Evolutionary conservation across 768 basidiomycete species (phyloP), one percentile per base, ranked within the genome.

Genomic region (Kwoniella europaea): DNA sequence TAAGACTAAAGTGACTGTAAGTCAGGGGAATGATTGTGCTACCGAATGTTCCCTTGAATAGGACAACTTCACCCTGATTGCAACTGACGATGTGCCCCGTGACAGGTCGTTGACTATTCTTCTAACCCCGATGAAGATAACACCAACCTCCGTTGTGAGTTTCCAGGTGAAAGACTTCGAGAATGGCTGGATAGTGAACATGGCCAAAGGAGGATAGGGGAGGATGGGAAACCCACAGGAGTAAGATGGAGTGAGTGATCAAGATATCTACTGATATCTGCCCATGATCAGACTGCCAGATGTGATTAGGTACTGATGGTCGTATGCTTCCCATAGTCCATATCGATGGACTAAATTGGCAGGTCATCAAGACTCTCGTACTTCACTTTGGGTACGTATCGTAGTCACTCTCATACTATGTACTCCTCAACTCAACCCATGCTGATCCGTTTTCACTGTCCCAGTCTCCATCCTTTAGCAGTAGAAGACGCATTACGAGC

Each of bases 401-500:
- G 10, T 20, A 10, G 29, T 60, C 24, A 35, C 35, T 35, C 35
- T 7, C 35, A 35, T 35, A 35, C 35, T 35, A 13, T 60, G 13
- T 24, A 27, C 58, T 24, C 58, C 9, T 13, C 3, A 29, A 9
- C 35, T 35, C 35, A 61, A 7, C 18, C 59, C 27, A 63, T 46
- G 10, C 63, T 65, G 44, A 62, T 15, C 46, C 55, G 35, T 53
- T 22, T 22, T 61, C 57, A 67, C 22, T 12, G 6, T 15, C 12
- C 16, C 71, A 81, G 77, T 35, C 76, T 83, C 15, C 82, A 83
- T 60, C 82, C 82, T 1, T 71, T 83, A 1, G 79, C 82, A 2
- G 77, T 83, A 5, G 82, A 83, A 76, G 82, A 83, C 62, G 74
- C 80, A 20, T 67, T 83, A 12, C 77, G 80, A 52, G 71, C 77